Conservation (phyloP, 2,329 filamentous ascomycete genomes). For the Ascomycota sp. region DNA sequence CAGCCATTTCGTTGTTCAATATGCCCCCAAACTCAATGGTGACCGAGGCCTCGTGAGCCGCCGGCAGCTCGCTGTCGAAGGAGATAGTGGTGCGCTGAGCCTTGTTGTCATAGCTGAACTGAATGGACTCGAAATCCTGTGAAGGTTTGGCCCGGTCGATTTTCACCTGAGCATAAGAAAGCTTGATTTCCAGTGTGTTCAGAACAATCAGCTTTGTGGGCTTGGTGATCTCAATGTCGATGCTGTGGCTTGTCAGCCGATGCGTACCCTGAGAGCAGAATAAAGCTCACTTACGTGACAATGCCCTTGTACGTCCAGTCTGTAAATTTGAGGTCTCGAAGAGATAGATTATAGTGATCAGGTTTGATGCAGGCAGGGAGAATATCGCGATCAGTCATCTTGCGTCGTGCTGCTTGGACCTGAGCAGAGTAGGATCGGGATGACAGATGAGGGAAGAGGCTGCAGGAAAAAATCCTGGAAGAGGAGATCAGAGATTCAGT, state of each 20-base stretch:
- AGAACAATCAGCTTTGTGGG: conserved; percentile 58
- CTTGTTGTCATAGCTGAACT: conserved; percentile 62
- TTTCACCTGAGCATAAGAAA: conserved; percentile 42
- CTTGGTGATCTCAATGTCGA: conserved; percentile 53
- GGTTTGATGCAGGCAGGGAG: conserved; percentile 53
- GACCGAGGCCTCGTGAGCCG: conserved; percentile 44
- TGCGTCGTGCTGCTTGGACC: conserved; percentile 13
- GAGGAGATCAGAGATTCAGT: no score
- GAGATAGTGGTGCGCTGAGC: conserved; percentile 64
- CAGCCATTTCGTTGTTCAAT: conserved; percentile 80
- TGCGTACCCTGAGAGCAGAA: not conserved
- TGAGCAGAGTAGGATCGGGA: conserved; percentile 15
- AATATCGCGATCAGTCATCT: conserved; percentile 39
- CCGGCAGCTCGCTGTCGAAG: conserved; percentile 52
- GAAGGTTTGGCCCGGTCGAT: conserved; percentile 36
- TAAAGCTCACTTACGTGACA: conserved; percentile 33
- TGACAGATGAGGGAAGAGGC: conserved; percentile 1
- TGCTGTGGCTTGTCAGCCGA: conserved; percentile 21
- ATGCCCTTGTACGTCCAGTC: conserved; percentile 63
- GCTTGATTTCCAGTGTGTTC: conserved; percentile 69
- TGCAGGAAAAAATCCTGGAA: conserved; percentile 1
- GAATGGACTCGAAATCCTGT: conserved; percentile 36
- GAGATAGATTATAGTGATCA: conserved; percentile 63
- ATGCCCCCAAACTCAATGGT: conserved; percentile 57
- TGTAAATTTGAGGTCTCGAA: conserved; percentile 62